Conservation (phyloP, 768 basidiomycete genomes). For the Chalciporus chontae region DNA sequence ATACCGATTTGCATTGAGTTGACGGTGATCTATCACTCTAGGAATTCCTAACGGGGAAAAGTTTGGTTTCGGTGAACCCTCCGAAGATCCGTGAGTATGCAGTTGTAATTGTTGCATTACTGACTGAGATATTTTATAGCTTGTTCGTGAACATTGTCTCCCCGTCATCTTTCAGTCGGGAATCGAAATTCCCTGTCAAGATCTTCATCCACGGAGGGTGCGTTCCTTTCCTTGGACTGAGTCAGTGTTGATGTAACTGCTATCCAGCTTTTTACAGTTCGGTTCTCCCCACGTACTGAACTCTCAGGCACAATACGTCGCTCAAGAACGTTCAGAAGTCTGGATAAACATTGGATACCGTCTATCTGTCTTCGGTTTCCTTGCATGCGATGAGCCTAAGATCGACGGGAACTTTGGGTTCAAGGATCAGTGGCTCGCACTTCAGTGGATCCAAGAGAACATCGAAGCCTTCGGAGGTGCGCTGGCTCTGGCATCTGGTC, state of each 20-base stretch:
- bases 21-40: constrained; percentile 18
- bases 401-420: constrained; percentile 78
- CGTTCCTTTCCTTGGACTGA: neutral
- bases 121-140: constrained; percentile 29
- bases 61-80: constrained; percentile 55
- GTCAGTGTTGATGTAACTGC: neutral
- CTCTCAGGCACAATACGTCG: constrained; percentile 63
- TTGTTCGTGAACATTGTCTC: constrained; percentile 63
- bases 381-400: constrained; percentile 59
- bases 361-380: constrained; percentile 72
- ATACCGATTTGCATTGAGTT: neutral
- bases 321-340: constrained; percentile 61
- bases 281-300: constrained; percentile 65
- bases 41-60: constrained; percentile 21
- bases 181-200: constrained; percentile 55
- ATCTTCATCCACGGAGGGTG: constrained; percentile 81
- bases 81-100: constrained; percentile 59
- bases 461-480: constrained; percentile 67
- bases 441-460: constrained; percentile 70
- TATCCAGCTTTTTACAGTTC: constrained; percentile 66
- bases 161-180: constrained; percentile 44
- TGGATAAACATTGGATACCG: constrained; percentile 79
- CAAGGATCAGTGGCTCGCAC: constrained; percentile 78
- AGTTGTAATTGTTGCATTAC: neutral
- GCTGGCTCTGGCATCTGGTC: neutral